A percentile compares a stretch with the other conserved stretches of the same genome.
These are phyloP conservation scores for Cordyceps farinosa DNA, from an alignment of 2,329 filamentous ascomycete genomes.

Conservation along the genomic window DNA sequence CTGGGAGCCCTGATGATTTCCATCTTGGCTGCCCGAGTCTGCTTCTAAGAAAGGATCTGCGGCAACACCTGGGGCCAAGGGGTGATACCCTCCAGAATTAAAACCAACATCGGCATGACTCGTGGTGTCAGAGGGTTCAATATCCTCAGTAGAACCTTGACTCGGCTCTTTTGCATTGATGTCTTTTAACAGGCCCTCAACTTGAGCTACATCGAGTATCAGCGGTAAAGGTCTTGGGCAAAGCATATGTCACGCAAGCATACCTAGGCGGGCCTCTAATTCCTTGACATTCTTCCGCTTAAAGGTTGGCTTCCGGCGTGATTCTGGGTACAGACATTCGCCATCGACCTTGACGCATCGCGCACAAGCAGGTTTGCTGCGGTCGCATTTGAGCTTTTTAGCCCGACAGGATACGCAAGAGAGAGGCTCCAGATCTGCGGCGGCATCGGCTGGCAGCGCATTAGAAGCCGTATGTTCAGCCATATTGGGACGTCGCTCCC, in stretches of 20 bases:
- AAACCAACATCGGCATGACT: neutral
- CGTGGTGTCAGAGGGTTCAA: constrained; percentile 15
- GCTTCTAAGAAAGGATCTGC: neutral
- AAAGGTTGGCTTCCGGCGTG: constrained; percentile 79
- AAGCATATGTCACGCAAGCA: constrained; percentile 20
- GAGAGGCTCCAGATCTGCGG: constrained; percentile 46
- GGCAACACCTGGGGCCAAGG: neutral
- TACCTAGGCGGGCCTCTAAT: constrained; percentile 82
- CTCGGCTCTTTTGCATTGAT: constrained; percentile 43
- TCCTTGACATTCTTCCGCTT: constrained; percentile 90
- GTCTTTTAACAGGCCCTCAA: constrained; percentile 73
- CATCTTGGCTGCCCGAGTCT: constrained; percentile 7
- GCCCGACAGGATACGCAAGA: constrained; percentile 81
- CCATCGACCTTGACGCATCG: constrained; percentile 73
- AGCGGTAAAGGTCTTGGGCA: neutral
- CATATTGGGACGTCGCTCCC: constrained; percentile 4
- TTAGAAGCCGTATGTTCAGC: neutral
- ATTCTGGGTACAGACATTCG: constrained; percentile 85
- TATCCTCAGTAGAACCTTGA: constrained; percentile 21
- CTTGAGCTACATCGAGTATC: constrained; percentile 59
- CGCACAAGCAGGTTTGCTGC: constrained; percentile 70
- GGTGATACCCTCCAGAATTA: neutral
- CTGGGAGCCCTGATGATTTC: constrained; percentile 25
- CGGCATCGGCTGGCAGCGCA: neutral
- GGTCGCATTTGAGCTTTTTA: constrained; percentile 85